Conservation (phyloP, 140 eudicot genomes). For the Stevia rebaudiana region DNA sequence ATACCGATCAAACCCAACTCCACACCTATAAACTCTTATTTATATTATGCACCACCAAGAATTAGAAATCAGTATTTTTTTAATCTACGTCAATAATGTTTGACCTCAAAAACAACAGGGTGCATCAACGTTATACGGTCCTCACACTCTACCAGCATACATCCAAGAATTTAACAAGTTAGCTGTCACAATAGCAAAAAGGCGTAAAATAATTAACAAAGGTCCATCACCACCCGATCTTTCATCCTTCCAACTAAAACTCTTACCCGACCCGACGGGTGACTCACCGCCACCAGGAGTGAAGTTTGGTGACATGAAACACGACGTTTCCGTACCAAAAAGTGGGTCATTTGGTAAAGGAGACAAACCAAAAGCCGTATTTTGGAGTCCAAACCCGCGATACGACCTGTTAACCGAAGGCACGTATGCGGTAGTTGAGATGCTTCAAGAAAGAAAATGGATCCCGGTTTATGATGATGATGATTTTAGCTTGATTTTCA, state of each 20-base stretch:
- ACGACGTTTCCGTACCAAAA: constrained; percentile 37
- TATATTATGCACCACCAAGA: too few relatives aligned
- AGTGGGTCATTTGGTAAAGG: constrained; percentile 35
- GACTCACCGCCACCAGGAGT: constrained; percentile 61
- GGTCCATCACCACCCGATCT: constrained; percentile 65
- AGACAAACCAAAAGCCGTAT: constrained; percentile 39
- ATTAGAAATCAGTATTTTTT: too few relatives aligned
- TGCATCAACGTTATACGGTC: constrained; percentile 79
- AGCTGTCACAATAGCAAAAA: constrained; percentile 50
- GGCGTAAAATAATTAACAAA: constrained; percentile 15
- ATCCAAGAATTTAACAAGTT: constrained; percentile 75
- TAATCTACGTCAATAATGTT: too few relatives aligned
- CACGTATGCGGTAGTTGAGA: constrained; percentile 64
- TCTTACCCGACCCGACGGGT: constrained; percentile 38
- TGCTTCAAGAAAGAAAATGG: constrained; percentile 52
- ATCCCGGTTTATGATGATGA: constrained; percentile 53
- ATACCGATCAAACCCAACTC: too few relatives aligned
- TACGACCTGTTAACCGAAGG: constrained; percentile 62
- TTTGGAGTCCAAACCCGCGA: constrained; percentile 68
- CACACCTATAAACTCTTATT: too few relatives aligned
- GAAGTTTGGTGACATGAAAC: constrained; percentile 56
- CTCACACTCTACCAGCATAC: constrained; percentile 61
- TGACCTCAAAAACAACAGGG: constrained; percentile 73
- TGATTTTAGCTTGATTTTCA: constrained; percentile 51
- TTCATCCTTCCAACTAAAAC: constrained; percentile 38